Base-by-base conservation (phyloP, 192 early-diverging fungal genomes). In the Funneliformis geosporum region DNA sequence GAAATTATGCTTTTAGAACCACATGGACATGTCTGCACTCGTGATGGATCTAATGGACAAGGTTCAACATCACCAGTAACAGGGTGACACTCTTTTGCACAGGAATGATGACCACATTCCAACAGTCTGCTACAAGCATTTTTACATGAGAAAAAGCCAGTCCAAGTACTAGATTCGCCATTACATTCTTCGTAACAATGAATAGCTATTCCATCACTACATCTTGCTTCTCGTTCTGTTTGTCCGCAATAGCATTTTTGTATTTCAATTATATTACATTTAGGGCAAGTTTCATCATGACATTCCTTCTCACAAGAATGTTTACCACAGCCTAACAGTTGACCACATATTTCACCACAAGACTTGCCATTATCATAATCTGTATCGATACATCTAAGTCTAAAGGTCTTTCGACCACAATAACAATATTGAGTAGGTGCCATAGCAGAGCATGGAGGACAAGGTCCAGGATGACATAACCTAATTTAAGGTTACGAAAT, bases 391-490 rank as follows among this genome's bases (percentile, higher is more conserved):
- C 96, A 99, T 66, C 93, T 87, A 25, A 89, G 83, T 67, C 91
- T 89, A 76, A 91, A 89, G 0, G 82, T 80, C 8, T 88, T 82
- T 55, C 90, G 92, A 5, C 95, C 95, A 86, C 97, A 99, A 82
- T 88, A 93, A 88, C 97, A 99, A 23, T 84, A 83, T 73, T 90
- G 89, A 27, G 89, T 82, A 5, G 94, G 93, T 3, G 92, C 92
- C 83, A 94, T 88, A 8, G 91, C 87, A 28, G 93, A 90, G 83
- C 97, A 99, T 4, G 96, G 95, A 64, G 94, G 92, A 73, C 96
- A 98, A 11, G 97, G 97, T 4, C 97, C 96, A 16, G 97, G 96
- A 87, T 97, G 97, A 80, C 97, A 97, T 28, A 89, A 92, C 6
- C 89, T 90, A 77, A 25, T 44, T 2, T 25, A 60, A 75, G 12